Evolutionary conservation across 495 filamentous ascomycete genomes (phyloP), one percentile per base, ranked within the genome.

Genomic region (Aspergillus cavernicola): DNA sequence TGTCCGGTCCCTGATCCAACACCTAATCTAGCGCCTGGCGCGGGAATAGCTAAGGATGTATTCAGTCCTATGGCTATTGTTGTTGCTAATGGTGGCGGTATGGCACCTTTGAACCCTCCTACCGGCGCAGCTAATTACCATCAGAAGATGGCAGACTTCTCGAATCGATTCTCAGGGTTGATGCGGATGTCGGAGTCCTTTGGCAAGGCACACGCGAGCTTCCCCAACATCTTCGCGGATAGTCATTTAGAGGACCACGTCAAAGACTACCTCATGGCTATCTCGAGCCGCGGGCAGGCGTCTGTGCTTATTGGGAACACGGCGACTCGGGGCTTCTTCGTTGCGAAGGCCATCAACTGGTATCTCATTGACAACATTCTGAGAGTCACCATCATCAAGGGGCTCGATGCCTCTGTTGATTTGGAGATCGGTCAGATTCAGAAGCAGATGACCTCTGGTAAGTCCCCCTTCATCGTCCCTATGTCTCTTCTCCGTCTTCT

Each of bases 301-400:
- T 54, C 46, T 5, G 43, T 37, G 7, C 61, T 69, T 15, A 38
- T 69, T 12, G 39, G 43, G 4, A 53, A 57, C 20, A 19, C 58
- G 4, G 35, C 39, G 2, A 66, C 62, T 12, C 43, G 61, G 11
- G 56, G 44, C 18, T 51, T 55, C 13, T 46, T 64, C 10, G 46
- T 68, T 5, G 45, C 66, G 2, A 65, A 65, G 22, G 55, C 66
- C 0, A 55, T 70, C 23, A 62, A 64, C 32, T 56, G 39, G 13
- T 58, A 56, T 23, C 48, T 68, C 2, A 50, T 60, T 10, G 37
- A 50, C 6, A 36, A 64, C 10, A 29, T 62, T 7, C 42, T 70
- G 12, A 58, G 48, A 0, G 32, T 50, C 22, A 49, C 42, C 0
- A 39, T 58, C 8, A 53, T 57, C 16, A 52, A 41, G 19, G 63